Conservation (phyloP, 1,284 basidiomycete genomes). For the Ustilago xerochloae region DNA sequence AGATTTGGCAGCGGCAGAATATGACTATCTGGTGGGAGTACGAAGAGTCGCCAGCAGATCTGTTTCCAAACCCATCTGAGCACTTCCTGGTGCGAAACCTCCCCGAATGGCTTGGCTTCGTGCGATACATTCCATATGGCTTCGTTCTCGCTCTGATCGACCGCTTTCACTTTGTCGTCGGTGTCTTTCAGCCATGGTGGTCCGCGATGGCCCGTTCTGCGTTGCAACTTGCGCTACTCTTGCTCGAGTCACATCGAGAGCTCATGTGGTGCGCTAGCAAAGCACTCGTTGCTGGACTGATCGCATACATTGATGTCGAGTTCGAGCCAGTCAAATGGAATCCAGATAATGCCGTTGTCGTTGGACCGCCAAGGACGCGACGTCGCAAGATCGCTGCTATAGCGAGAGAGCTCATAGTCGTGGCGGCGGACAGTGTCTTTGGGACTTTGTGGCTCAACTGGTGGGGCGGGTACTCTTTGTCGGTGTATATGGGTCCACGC, state of each 20-base stretch:
- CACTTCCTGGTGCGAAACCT: constrained; percentile 27
- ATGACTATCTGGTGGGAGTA: constrained; percentile 30
- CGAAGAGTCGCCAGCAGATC: constrained; percentile 18
- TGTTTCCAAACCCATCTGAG: constrained; percentile 13
- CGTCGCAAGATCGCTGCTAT: constrained; percentile 11
- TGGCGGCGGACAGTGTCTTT: constrained; percentile 28
- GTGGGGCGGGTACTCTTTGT: constrained; percentile 46
- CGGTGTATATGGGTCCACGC: constrained; percentile 28
- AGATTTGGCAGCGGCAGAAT: constrained; percentile 34
- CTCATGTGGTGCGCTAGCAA: constrained; percentile 38
- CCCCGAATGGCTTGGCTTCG: constrained; percentile 40
- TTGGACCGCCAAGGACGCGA: constrained; percentile 26
- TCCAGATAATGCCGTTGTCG: constrained; percentile 30
- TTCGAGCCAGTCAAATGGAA: constrained; percentile 33
- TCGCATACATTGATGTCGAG: constrained; percentile 37
- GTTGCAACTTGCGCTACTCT: constrained; percentile 34
- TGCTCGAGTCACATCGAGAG: constrained; percentile 35
- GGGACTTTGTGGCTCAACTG: constrained; percentile 43
- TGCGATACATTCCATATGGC: constrained; percentile 28
- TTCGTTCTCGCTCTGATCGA: constrained; percentile 23
- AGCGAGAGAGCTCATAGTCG: constrained; percentile 20
- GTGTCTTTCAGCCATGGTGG: constrained; percentile 34
- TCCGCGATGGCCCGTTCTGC: constrained; percentile 24
- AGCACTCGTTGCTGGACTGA: constrained; percentile 21
- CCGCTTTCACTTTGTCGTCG: constrained; percentile 25